These are phyloP conservation scores for Maudiozyma serrabonitensis DNA, from an alignment of 805 yeast genomes.

Conservation along the genomic window DNA sequence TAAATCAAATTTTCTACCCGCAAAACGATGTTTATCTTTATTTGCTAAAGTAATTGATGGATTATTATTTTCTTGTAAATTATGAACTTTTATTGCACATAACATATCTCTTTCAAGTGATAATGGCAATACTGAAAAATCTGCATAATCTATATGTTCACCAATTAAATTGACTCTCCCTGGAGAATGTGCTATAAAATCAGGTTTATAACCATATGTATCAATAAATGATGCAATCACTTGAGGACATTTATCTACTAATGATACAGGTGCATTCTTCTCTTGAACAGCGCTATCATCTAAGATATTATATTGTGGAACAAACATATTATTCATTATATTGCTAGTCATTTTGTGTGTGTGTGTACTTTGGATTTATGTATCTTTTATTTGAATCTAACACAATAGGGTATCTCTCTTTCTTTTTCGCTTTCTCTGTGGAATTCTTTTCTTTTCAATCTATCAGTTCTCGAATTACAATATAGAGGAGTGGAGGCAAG, in stretches of 20 bases:
- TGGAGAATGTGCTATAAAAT: constrained; percentile 54
- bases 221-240: constrained; percentile 8
- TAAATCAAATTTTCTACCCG: constrained; percentile 30
- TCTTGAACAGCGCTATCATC: not conserved
- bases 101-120: constrained; percentile 61
- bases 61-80: constrained; percentile 8
- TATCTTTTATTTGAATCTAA: too few species aligned
- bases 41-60: constrained; percentile 30
- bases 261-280: constrained; percentile 5
- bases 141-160: constrained; percentile 63
- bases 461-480: too few species aligned
- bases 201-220: constrained; percentile 15
- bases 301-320: constrained; percentile 8
- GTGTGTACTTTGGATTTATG: not conserved
- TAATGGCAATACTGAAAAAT: constrained; percentile 61
- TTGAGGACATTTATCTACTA: constrained; percentile 2
- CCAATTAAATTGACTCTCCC: constrained; percentile 70
- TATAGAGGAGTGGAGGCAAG: too few species aligned
- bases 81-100: constrained; percentile 36
- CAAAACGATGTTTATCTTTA: constrained; percentile 28
- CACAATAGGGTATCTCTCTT: too few species aligned
- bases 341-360: not conserved
- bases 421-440: too few species aligned
- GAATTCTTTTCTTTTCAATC: too few species aligned
- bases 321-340: constrained; percentile 5